phyloP scores from a whole-genome alignment of 441 rosid species.

The Geranium incanum region DNA sequence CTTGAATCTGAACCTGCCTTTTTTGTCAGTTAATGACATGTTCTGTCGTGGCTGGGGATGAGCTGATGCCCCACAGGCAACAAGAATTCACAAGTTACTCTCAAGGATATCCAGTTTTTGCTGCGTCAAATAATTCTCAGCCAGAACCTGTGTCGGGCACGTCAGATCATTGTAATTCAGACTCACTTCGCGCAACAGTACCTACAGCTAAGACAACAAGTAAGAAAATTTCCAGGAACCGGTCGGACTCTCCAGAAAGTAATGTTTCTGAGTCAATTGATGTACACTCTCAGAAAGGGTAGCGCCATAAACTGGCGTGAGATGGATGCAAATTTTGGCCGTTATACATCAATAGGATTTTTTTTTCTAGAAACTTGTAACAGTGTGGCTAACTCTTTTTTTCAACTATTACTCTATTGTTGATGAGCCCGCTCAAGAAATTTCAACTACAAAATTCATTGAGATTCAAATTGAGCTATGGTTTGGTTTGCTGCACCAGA shows the following conservation, averaged over 20 bases:
- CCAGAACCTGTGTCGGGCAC: background rate
- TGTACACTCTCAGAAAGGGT: slow-evolving; percentile 15
- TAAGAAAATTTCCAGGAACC: slow-evolving; percentile 18
- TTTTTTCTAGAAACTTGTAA: background rate
- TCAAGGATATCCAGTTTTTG: background rate
- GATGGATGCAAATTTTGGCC: background rate
- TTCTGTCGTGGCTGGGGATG: slow-evolving; percentile 32
- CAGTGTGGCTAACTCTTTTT: too few relatives aligned
- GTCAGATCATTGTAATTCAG: too few relatives aligned
- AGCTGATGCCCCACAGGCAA: slow-evolving; percentile 43
- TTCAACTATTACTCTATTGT: too few relatives aligned
- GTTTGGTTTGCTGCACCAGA: background rate
- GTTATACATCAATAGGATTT: background rate
- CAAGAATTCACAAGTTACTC: slow-evolving; percentile 13
- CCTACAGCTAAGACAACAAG: slow-evolving; percentile 11
- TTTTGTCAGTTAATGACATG: slow-evolving; percentile 35
- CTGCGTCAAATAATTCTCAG: background rate
- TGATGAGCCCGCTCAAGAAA: too few relatives aligned
- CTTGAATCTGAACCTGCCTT: background rate
- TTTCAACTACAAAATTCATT: too few relatives aligned
- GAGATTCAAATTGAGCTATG: background rate
- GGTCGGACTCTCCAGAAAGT: slow-evolving; percentile 17
- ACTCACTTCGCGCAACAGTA: background rate
- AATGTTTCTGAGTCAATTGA: slow-evolving; percentile 5
- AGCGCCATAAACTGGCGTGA: slow-evolving; percentile 16